Evolutionary conservation across 2,329 filamentous ascomycete genomes (phyloP).

Genomic region (Diaporthe ilicicola): DNA sequence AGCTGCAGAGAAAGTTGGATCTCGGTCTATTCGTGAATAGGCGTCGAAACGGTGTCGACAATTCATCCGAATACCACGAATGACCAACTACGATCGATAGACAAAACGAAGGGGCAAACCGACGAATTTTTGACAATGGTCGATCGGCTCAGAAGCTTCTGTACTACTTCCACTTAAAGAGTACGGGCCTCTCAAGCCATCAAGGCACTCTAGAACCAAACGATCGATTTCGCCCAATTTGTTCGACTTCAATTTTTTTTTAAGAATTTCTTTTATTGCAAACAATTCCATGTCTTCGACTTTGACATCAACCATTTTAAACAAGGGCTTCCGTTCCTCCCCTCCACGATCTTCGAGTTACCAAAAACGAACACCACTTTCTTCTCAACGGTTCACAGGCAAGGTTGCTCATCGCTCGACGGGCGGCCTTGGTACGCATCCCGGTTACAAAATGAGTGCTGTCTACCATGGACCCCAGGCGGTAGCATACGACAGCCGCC

Average conservation of each 20-base stretch:
- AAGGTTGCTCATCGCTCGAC: background rate
- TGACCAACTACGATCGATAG: constrained; percentile 14
- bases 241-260: background rate
- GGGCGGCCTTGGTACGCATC: constrained; percentile 7
- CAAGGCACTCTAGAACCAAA: constrained; percentile 1
- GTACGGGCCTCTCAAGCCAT: background rate
- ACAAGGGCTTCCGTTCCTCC: constrained; percentile 29
- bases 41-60: background rate
- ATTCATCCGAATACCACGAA: constrained; percentile 19
- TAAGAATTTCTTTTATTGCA: background rate
- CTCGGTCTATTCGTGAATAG: background rate
- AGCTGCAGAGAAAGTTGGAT: background rate
- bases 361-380: constrained; percentile 9
- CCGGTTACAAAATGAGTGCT: constrained; percentile 30
- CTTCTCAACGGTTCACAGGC: background rate
- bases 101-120: constrained; percentile 10
- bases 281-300: constrained; percentile 33
- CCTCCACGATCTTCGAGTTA: constrained; percentile 24
- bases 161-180: background rate
- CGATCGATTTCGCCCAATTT: background rate
- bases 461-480: constrained; percentile 32
- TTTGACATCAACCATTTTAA: constrained; percentile 22
- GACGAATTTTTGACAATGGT: constrained; percentile 6
- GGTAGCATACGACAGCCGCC: constrained; percentile 29
- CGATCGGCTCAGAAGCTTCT: constrained; percentile 1